phyloP scores from a whole-genome alignment of 768 basidiomycete species.

The Collybiopsis luxurians region DNA sequence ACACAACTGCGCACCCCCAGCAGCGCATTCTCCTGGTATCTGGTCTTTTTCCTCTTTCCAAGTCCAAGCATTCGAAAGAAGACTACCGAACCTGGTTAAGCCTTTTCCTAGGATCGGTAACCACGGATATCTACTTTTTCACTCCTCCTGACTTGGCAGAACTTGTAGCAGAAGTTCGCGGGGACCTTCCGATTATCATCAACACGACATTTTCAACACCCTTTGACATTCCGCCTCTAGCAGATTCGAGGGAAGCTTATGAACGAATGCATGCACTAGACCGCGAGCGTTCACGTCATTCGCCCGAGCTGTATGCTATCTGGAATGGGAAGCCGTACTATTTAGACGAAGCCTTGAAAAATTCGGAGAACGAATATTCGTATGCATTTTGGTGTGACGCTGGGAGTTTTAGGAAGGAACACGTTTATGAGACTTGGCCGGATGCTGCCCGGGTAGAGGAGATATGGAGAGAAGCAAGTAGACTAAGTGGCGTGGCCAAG shows the following conservation, averaged over 20 bases:
- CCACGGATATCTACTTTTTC: constrained; percentile 55
- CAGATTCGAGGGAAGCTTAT: constrained; percentile 31
- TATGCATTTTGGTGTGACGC: constrained; percentile 62
- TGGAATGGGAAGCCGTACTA: constrained; percentile 57
- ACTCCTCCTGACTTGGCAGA: constrained; percentile 37
- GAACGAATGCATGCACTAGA: constrained; percentile 41
- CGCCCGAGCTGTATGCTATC: constrained; percentile 49
- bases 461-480: constrained; percentile 35
- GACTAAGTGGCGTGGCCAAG: constrained; percentile 23
- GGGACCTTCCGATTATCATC: constrained; percentile 33
- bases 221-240: constrained; percentile 47
- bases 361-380: constrained; percentile 35
- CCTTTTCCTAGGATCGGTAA: constrained; percentile 40
- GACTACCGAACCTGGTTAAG: constrained; percentile 45
- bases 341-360: constrained; percentile 37
- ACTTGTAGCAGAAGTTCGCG: constrained; percentile 28
- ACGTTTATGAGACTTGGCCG: constrained; percentile 49
- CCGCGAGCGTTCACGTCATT: constrained; percentile 39
- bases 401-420: constrained; percentile 45
- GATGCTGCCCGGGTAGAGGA: constrained; percentile 33
- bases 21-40: constrained; percentile 46
- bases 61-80: constrained; percentile 45
- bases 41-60: constrained; percentile 49
- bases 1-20: neutral
- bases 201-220: constrained; percentile 44